Evolutionary conservation across 1,284 basidiomycete species (phyloP), one percentile per base, ranked within the genome.

Genomic region (Marasmius sp.): DNA sequence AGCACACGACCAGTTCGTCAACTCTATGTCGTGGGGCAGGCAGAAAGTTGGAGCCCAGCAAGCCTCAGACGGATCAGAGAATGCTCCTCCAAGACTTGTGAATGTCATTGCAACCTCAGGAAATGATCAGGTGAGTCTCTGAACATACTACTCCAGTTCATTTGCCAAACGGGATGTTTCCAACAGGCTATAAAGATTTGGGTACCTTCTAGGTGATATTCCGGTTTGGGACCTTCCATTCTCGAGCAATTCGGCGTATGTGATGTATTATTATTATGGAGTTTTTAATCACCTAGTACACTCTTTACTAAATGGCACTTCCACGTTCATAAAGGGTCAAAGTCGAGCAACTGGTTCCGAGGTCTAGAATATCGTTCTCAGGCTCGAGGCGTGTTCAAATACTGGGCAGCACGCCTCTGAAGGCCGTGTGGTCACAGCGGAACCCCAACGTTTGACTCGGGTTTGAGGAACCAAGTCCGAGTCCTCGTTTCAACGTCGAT

Each of bases 1-100:
- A 58, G 88, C 89, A 2, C 90, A 92, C 70, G 79, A 79, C 2
- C 87, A 88, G 68, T 92, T 93, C 69, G 85, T 90, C 14, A 83
- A 85, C 27, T 85, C 80, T 39, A 78, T 90, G 69, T 77, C 84
- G 0, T 91, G 88, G 89, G 88, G 87, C 0, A 74, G 86, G 20
- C 82, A 85, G 36, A 68, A 75, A 1, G 71, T 81, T 34, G 67
- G 72, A 18, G 75, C 65, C 64, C 38, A 73, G 72, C 65, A 72
- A 61, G 70, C 72, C 36, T 71, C 71, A 9, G 71, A 73, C 18
- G 73, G 72, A 61, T 69, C 71, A 52, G 74, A 69, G 22, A 37
- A 53, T n/a, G 52, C 73, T 8, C 74, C 72, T 39, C 74, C 74
- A 45, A 76, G 80, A 66, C 73, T 80, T 51, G 81, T 89, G 58